Percentiles rank a stretch among this genome's conserved stretches.
phyloP scores from a whole-genome alignment of 2,329 filamentous ascomycete species.

The Claviceps citrina region DNA sequence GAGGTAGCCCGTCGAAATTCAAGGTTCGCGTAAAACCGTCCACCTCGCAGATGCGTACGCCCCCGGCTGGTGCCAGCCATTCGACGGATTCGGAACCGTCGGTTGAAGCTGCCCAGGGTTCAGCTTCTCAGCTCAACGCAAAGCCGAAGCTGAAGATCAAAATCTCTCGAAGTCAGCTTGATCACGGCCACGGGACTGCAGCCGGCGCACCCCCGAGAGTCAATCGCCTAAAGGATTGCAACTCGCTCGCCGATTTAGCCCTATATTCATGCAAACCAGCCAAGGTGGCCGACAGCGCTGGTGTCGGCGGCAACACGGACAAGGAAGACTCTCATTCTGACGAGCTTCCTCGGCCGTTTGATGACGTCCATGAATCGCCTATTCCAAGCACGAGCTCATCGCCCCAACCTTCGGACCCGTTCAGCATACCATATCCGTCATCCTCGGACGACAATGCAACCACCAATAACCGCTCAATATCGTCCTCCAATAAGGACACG shows the following conservation, averaged over 20 bases:
- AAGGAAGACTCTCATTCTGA: background rate
- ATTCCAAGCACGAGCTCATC: constrained; percentile 7
- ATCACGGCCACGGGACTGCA: constrained; percentile 7
- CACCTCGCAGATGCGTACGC: constrained; percentile 6
- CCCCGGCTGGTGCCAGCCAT: background rate
- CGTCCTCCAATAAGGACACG: constrained; percentile 5
- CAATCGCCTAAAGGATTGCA: constrained; percentile 18
- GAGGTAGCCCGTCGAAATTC: constrained; percentile 12
- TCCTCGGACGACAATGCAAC: constrained; percentile 8
- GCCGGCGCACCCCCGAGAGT: constrained; percentile 9
- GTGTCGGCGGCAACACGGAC: background rate
- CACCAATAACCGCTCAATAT: constrained; percentile 5
- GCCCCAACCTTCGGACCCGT: constrained; percentile 17
- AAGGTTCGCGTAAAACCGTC: constrained; percentile 16
- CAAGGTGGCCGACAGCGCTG: background rate
- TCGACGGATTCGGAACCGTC: background rate
- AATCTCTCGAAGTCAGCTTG: constrained; percentile 17
- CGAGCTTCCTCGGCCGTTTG: background rate
- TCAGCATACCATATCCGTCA: constrained; percentile 20
- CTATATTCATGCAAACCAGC: constrained; percentile 8
- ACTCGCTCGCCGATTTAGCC: constrained; percentile 17
- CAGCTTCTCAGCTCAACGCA: background rate
- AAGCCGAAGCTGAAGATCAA: constrained; percentile 20
- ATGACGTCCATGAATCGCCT: constrained; percentile 6
- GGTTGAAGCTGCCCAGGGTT: background rate